Evolutionary conservation across 2,329 filamentous ascomycete species (phyloP).

Genomic region (Pseudodiploospora longispora): DNA sequence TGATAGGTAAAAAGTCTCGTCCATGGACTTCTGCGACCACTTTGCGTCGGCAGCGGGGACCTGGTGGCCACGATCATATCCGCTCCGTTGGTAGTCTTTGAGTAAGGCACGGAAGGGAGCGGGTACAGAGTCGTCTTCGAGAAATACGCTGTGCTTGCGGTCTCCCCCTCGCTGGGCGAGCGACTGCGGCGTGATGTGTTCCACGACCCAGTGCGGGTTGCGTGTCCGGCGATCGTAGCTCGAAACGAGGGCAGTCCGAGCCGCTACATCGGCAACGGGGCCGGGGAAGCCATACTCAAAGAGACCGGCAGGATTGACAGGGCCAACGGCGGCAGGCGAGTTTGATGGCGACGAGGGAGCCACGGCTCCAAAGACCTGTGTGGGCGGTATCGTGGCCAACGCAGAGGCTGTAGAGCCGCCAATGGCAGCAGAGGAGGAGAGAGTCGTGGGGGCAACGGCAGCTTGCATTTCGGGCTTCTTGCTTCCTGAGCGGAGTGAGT

Average conservation of each 20-base stretch:
- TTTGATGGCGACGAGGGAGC: slow-evolving; percentile 22
- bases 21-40: slow-evolving; percentile 91
- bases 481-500: slow-evolving; percentile 43
- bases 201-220: slow-evolving; percentile 90
- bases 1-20: slow-evolving; percentile 83
- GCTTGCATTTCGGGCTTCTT: slow-evolving; percentile 33
- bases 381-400: slow-evolving; percentile 41
- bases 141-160: slow-evolving; percentile 73
- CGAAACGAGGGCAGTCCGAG: slow-evolving; percentile 69
- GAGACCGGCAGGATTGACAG: slow-evolving; percentile 66
- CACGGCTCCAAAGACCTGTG: slow-evolving; percentile 39
- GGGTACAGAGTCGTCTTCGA: slow-evolving; percentile 74
- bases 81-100: slow-evolving; percentile 88
- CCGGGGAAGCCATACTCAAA: slow-evolving; percentile 90
- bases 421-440: slow-evolving; percentile 16
- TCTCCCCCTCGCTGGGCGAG: slow-evolving; percentile 68
- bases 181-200: slow-evolving; percentile 90
- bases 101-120: slow-evolving; percentile 82
- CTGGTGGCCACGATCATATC: slow-evolving; percentile 94
- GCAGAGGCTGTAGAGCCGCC: slow-evolving; percentile 21
- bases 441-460: slow-evolving; percentile 22
- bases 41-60: slow-evolving; percentile 94
- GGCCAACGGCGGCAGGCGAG: slow-evolving; percentile 26
- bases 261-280: slow-evolving; percentile 74
- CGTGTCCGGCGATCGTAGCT: slow-evolving; percentile 83